Base-by-base conservation (phyloP, 208 protist species). In the Crithidia thermophila region DNA sequence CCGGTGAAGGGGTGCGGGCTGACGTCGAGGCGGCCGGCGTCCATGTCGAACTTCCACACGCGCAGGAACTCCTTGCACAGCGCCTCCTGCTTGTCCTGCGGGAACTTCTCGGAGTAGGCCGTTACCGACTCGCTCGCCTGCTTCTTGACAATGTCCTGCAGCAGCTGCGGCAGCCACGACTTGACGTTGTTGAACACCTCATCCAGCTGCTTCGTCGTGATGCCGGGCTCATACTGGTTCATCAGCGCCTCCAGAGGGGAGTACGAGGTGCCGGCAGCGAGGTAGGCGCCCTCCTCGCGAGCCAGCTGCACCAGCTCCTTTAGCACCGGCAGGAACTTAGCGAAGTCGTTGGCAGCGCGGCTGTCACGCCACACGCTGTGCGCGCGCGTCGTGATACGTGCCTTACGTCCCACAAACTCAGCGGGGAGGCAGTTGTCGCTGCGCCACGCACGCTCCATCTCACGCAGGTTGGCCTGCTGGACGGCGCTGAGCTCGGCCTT, bases 1-100 rank as follows among this genome's bases (percentile, higher is more conserved):
- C 81, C 90, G 13, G 87, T 93, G 76, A 97, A 98, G 3, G 94
- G 92, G 61, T 98, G 94, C 8, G 80, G n/a, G 28, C 87, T 93
- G 36, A 90, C 64, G 62, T 98, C 94, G 40, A 95, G 75, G 16
- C 94, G 83, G 34, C 91, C 91, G 21, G 46, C 76, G 0, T 94
- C 84, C 72, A 94, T 88, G 71, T 94, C 84, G 67, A 92, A 96
- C 25, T 89, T 63, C 86, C 79, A 90, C 45, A 85, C 52, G 10
- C 63, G 47, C 79, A 94, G 87, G 9, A 89, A 72, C 28, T 80
- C 77, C 34, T 72, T 62, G 52, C 79, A 51, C 2, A 96, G 74
- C 8, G 55, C 79, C 57, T 87, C 61, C 66, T 95, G 93, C 64
- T 82, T 82, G 9, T 70, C 67, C 11, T 67, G 18, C 18, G 75